Conservation (phyloP, 148 eudicot genomes). For the Cornus suecica region DNA sequence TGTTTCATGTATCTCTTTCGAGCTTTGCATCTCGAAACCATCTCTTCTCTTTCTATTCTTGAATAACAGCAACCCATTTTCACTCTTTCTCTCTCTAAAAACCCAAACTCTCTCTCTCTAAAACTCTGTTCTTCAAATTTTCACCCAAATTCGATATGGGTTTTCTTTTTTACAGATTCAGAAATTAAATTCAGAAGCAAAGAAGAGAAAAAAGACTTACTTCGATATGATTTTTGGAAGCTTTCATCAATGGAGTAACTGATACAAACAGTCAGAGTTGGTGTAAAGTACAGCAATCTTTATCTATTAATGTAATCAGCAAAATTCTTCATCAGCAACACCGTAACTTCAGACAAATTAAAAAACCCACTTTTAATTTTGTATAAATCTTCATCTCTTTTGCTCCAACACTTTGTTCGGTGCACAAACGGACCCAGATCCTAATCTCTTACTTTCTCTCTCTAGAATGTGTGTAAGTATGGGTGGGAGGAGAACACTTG, state of each 20-base stretch:
- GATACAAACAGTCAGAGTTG: not conserved
- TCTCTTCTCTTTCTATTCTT: constrained; percentile 68
- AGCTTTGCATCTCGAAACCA: constrained; percentile 78
- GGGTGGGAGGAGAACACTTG: constrained; percentile 1
- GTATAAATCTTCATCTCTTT: not conserved
- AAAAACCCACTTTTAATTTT: not conserved
- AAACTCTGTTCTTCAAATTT: not conserved
- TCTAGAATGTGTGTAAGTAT: not conserved
- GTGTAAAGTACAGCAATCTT: not conserved
- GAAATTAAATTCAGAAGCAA: not conserved
- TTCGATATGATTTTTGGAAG: constrained; percentile 4
- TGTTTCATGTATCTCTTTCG: constrained; percentile 82
- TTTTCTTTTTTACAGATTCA: not conserved
- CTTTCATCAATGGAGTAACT: constrained; percentile 8
- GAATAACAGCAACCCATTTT: constrained; percentile 85
- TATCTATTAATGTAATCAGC: not conserved
- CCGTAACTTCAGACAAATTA: not conserved
- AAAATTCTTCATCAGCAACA: not conserved
- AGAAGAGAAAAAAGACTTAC: not conserved
- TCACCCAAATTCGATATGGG: not conserved
- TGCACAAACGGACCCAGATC: too few species aligned
- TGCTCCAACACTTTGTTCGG: not conserved
- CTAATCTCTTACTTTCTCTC: constrained; percentile 3
- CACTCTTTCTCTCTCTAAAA: not conserved
- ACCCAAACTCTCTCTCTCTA: not conserved